Evolutionary conservation across 2,329 filamentous ascomycete species (phyloP), one percentile per base, ranked within the genome.

Genomic region (Talaromyces rugulosus): DNA sequence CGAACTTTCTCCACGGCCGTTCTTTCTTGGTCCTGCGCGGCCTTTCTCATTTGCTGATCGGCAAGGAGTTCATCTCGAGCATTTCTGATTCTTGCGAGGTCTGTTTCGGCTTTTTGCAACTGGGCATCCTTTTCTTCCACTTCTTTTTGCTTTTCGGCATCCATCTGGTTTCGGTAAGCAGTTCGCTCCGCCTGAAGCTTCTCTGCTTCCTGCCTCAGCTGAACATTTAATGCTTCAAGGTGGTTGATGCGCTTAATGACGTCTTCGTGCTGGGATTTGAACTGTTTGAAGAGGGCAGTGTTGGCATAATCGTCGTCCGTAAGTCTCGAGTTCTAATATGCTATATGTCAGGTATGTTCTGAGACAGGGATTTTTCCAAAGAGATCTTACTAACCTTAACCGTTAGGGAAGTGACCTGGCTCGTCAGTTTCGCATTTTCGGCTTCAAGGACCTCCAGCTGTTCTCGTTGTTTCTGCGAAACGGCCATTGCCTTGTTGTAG

Each of bases 231-330:
- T 3, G 92, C 92, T 75, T 98, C 94, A 14, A 98, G 78, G 69
- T 94, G 88, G 74, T 99, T 99, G 70, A 96, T 88, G 42, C 92
- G 88, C 74, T 91, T 94, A 68, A 97, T 92, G 8, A 96, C 85
- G 68, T 98, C 94, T 71, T 98, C 95, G 69, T 96, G 91, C 70
- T 97, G 92, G 28, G 85, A 85, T 77, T 93, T 96, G 71, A 97
- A 85, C 65, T 90, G 87, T 77, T 96, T 98, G 83, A 96, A 99
- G 3, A 96, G 83, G 69, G 97, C 92, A 4, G 92, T 96, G 62
- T 92, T 88, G 47, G 92, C 88, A 72, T 96, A 98, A 69, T 99
- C 95, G 65, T 99, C 95, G 70, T 99, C 95, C 0, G 90, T 89
- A 52, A 93, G 80, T 60, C 85, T 88, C 14, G 91, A 87, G 55